Evolutionary conservation across 2,329 filamentous ascomycete genomes (phyloP), one percentile per base, ranked within the genome.

Genomic region (Pezicula neosporulosa): DNA sequence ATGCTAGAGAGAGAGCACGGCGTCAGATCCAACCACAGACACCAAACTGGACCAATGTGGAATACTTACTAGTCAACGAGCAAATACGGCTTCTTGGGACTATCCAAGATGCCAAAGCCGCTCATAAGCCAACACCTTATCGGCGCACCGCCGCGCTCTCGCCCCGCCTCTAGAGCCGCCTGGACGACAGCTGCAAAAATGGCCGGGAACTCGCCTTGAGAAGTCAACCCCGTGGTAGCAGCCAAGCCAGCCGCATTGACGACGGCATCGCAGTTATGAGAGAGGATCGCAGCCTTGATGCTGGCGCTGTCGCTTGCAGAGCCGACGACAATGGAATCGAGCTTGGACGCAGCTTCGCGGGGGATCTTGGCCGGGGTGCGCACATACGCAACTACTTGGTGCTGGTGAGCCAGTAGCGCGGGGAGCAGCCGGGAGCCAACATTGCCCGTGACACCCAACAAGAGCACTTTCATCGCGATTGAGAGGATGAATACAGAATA

Each of bases 231-330:
- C 16, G 48, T 48, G 38, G 53, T 48, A 12, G 57, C 50, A 38
- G 60, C 62, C 36, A 57, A 10, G 18, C 62, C 63, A 42, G 63
- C 61, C 24, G 60, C 52, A 51, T 61, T 61, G 28, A 64, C 52
- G 16, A 65, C 55, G 2, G 63, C 63, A 44, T 64, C 57, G 49
- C 63, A 65, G 39, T 60, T 56, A 15, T 59, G 49, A 8, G 45
- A 42, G 36, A 59, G 44, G 16, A 59, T 56, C 3, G 59, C 58
- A 27, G 41, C 50, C 43, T 61, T 61, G 48, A 65, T 57, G 33
- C 50, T 57, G 18, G 56, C 45, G 4, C 36, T 54, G 37, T 56
- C 49, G n/a, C 12, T 54, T 28, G 44, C 51, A 43, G 49, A 53
- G 13, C 54, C 54, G 24, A 50, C 41, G 8, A 56, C 49, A 33